These are phyloP conservation scores for Davidsoniella neocaledoniae DNA, from an alignment of 2,329 filamentous ascomycete species.

Conservation along the genomic window DNA sequence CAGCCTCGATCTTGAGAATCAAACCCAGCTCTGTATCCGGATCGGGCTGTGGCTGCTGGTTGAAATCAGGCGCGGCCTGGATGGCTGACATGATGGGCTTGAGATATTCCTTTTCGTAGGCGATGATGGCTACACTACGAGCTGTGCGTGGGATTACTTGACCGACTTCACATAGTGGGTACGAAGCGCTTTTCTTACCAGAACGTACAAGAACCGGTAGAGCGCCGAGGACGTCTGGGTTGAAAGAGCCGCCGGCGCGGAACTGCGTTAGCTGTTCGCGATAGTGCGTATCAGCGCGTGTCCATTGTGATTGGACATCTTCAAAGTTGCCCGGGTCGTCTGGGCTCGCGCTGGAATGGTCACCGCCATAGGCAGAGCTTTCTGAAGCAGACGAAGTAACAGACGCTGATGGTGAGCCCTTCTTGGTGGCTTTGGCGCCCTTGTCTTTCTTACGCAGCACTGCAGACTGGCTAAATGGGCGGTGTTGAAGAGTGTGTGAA, in stretches of 20 bases:
- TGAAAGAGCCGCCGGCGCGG: slow-evolving; percentile 33
- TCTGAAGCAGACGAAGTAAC: slow-evolving; percentile 15
- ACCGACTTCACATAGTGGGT: slow-evolving; percentile 37
- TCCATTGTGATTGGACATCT: slow-evolving; percentile 29
- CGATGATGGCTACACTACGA: slow-evolving; percentile 25
- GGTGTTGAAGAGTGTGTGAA: slow-evolving; percentile 11
- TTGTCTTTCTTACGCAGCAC: slow-evolving; percentile 22
- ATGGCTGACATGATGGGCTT: slow-evolving; percentile 40
- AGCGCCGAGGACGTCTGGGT: slow-evolving; percentile 30
- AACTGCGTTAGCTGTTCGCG: slow-evolving; percentile 25
- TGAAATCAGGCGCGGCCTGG: slow-evolving; percentile 35
- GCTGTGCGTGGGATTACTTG: slow-evolving; percentile 33
- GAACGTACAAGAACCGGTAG: slow-evolving; percentile 23
- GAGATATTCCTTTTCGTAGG: slow-evolving; percentile 27
- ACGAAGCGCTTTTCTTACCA: slow-evolving; percentile 18
- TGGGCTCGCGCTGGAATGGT: slow-evolving; percentile 20
- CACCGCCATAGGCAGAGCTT: slow-evolving; percentile 14
- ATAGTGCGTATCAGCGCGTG: slow-evolving; percentile 26
- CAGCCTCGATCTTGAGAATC: slow-evolving; percentile 34
- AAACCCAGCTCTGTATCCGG: slow-evolving; percentile 44
- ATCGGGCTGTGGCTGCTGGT: slow-evolving; percentile 42
- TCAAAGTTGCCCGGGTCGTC: slow-evolving; percentile 32
- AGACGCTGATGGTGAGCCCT: slow-evolving; percentile 13
- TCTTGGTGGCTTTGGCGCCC: slow-evolving; percentile 12
- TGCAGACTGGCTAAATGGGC: slow-evolving; percentile 19